Evolutionary conservation across 805 yeast species (phyloP).

Genomic region (Candida dajiaensis): DNA sequence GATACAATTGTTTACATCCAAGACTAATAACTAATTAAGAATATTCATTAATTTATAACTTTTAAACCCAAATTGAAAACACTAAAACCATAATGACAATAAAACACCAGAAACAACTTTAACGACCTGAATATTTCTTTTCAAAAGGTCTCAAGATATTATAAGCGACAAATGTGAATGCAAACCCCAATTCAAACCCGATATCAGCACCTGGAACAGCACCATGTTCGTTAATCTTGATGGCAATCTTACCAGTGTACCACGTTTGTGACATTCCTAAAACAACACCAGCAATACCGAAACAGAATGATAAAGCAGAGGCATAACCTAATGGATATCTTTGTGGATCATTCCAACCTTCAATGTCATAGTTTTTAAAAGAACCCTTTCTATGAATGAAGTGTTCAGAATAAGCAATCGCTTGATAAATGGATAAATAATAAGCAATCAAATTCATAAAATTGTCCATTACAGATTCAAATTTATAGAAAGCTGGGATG

Average conservation of each 20-base stretch:
- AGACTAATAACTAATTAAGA: neutral
- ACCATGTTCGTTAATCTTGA: constrained; percentile 42
- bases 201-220: constrained; percentile 65
- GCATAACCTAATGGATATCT: constrained; percentile 73
- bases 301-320: constrained; percentile 68
- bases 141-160: constrained; percentile 60
- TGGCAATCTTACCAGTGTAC: constrained; percentile 69
- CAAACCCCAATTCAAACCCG: constrained; percentile 74
- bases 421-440: constrained; percentile 81
- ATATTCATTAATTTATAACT: neutral
- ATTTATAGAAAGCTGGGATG: constrained; percentile 79
- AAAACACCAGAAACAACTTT: neutral
- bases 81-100: neutral
- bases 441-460: constrained; percentile 91
- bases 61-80: neutral
- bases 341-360: constrained; percentile 48
- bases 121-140: constrained; percentile 43
- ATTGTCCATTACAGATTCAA: constrained; percentile 65
- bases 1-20: too few relatives aligned
- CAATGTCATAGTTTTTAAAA: constrained; percentile 53
- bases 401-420: constrained; percentile 73
- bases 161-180: constrained; percentile 60
- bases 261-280: constrained; percentile 84
- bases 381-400: constrained; percentile 69
- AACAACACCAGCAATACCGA: constrained; percentile 81